Evolutionary conservation across 2,329 filamentous ascomycete species (phyloP), one percentile per base, ranked within the genome.

Genomic region (Myriosclerotinia duriaeana): DNA sequence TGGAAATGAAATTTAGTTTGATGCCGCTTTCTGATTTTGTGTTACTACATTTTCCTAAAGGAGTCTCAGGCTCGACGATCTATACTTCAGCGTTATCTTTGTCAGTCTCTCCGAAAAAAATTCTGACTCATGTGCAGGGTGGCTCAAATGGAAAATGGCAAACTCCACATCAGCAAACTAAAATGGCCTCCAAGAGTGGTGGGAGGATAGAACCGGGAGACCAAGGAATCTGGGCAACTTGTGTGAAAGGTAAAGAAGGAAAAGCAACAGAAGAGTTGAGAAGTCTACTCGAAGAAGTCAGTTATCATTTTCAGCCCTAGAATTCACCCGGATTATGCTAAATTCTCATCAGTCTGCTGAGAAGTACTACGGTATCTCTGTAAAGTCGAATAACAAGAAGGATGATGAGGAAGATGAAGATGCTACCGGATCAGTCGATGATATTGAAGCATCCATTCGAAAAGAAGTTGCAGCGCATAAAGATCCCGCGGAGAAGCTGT

Each of bases 151-250:
- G 85, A 14, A 85, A 82, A 74, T 89, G 87, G 87, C 82, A 84
- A 74, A 89, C 86, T 36, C 79, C 86, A 17, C 83, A 86, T 68
- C 85, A 88, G 55, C 80, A 82, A 72, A 78, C 79, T 44, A 87
- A 83, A 73, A 71, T 79, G 53, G 64, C 64, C 20, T 66, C 64
- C 22, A 78, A 79, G 26, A 76, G 77, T 17, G 79, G 79, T 78
- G 81, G 81, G 52, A 80, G 77, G 15, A 78, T 93, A 58, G 85
- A 90, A 71, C 80, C 88, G 6, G 89, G 90, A 6, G 89, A 93
- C 73, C 80, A 83, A 63, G 91, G 91, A 6, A 87, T 94, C 67
- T 94, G 90, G 89, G 88, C 89, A 38, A 93, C 90, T 0, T 93
- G 89, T 75, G 86, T 89, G 62, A 85, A 89, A 74, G 85, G 86